Evolutionary conservation across 306 rosid genomes (phyloP).

Genomic region (Adenanthera pavonina): DNA sequence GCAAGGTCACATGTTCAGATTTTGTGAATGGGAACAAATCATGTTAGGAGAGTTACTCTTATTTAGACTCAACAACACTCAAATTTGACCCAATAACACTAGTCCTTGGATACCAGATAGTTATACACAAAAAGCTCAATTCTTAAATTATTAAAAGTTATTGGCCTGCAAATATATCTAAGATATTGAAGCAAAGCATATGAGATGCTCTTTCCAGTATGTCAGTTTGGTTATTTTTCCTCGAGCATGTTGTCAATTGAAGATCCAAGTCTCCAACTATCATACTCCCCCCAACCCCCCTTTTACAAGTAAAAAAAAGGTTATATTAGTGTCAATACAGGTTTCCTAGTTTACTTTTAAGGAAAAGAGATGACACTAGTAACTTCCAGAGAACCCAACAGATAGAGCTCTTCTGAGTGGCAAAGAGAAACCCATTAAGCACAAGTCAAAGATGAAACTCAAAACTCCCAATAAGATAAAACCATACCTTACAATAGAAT

Average conservation of each 20-base stretch:
- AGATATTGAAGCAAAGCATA: conserved; percentile 9
- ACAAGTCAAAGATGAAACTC: background rate
- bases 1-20: too few relatives aligned
- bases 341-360: background rate
- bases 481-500: background rate
- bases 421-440: background rate
- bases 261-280: background rate
- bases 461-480: background rate
- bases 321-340: background rate
- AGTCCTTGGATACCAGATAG: background rate
- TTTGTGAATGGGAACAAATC: too few relatives aligned
- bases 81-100: too few relatives aligned
- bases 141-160: background rate
- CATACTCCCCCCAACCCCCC: background rate
- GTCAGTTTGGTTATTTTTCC: background rate
- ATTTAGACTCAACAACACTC: too few relatives aligned
- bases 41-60: too few relatives aligned
- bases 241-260: background rate
- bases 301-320: background rate
- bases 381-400: conserved; percentile 27
- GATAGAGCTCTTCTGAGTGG: conserved; percentile 6
- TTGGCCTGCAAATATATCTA: conserved; percentile 12
- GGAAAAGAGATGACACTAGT: background rate
- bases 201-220: background rate
- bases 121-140: background rate